Base-by-base conservation (phyloP, 2,329 filamentous ascomycete genomes). In the Nigrograna mackinnonii region DNA sequence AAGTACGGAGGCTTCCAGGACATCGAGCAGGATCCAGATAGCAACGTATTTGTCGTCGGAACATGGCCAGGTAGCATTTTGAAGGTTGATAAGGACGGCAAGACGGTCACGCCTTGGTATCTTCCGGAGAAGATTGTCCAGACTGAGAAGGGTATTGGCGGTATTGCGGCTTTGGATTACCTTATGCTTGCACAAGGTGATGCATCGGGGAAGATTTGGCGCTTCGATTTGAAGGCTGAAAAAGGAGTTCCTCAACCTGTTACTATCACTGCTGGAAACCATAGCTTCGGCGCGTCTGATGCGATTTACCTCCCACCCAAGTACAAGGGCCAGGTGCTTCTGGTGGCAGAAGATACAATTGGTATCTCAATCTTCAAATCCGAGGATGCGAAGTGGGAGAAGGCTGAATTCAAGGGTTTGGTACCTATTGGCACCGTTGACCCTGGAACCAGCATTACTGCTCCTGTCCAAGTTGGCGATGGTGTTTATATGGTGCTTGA, bases 1-100 rank as follows among this genome's bases (percentile, higher is more conserved):
- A 19, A 16, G 6, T 55, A 52, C 31, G 50, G 46, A 28, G 52
- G 50, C 14, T 56, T 56, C 46, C 50, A 56, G 37, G 52, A 56
- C 36, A 37, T 54, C 14, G 52, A 52, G 35, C 42, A 50, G 13
- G 52, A 54, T 33, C 39, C 45, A n/a, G 37, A 46, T 5, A 44
- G 48, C 16, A 52, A 54, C 37, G 43, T 44, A n/a, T 54, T 47
- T 30, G 46, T 52, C 19, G 48, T 56, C 5, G 52, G 50, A 2
- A 50, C 50, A 5, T 55, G 40, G 35, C 52, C 52, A 1, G 36
- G 45, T 12, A 47, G 39, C n/a, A 19, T 55, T 2, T 30, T 41
- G 6, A 50, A 46, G 22, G 48, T 54, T 2, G 34, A 19, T 13
- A 41, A 41, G 14, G 44, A 47, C 19, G 49, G 49, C 3, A 46